Conservation (phyloP, 768 basidiomycete genomes). For the Lentinula aciculospora region DNA sequence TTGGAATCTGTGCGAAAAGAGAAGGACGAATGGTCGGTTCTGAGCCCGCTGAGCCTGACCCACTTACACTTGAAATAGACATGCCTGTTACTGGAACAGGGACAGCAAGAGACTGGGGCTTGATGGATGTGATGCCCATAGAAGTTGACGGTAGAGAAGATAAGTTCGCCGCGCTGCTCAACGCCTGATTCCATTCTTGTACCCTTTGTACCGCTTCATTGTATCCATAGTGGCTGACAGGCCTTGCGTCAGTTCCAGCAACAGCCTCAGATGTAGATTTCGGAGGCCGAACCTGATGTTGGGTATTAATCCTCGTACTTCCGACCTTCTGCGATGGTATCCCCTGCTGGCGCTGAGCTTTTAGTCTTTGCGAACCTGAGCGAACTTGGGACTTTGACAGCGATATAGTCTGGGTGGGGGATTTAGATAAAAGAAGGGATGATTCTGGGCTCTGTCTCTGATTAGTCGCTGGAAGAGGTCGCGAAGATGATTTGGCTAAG, state of each 20-base stretch:
- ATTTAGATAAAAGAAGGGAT: neutral
- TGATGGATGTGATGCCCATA: neutral
- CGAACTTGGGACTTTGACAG: neutral
- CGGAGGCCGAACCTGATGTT: neutral
- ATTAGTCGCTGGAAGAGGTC: neutral
- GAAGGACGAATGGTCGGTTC: neutral
- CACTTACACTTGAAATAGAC: neutral
- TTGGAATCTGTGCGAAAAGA: neutral
- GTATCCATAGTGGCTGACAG: conserved; percentile 77
- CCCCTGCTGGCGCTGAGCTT: neutral
- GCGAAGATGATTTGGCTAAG: neutral
- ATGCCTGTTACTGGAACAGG: neutral
- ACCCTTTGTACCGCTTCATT: conserved; percentile 93
- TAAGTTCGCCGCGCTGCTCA: conserved; percentile 23
- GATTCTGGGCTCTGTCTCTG: neutral
- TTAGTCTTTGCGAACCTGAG: neutral
- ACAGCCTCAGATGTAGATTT: neutral
- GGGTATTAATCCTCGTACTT: neutral
- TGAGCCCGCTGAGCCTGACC: neutral
- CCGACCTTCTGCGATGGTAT: neutral
- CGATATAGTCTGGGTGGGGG: neutral
- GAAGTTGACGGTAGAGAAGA: neutral
- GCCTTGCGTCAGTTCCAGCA: conserved; percentile 23
- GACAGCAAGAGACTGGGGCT: neutral
- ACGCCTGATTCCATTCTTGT: conserved; percentile 97